phyloP scores from a whole-genome alignment of 768 basidiomycete genomes.

The Gloeophyllum trabeum region DNA sequence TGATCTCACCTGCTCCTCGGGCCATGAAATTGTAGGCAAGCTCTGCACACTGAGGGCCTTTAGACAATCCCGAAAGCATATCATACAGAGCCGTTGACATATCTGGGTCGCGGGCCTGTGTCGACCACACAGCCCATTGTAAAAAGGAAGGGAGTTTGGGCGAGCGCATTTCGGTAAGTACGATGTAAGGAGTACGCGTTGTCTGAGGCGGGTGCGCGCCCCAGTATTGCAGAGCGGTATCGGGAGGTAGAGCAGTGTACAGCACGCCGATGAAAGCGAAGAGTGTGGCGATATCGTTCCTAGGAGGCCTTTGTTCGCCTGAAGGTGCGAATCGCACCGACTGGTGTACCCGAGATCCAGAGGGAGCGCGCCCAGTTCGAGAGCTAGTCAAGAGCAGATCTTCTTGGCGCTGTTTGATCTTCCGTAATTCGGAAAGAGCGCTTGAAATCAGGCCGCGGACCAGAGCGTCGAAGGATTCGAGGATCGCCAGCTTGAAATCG shows the following conservation, averaged over 20 bases:
- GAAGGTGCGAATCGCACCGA: conserved; percentile 19
- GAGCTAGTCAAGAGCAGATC: conserved; percentile 63
- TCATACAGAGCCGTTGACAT: conserved; percentile 79
- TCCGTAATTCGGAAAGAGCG: conserved; percentile 71
- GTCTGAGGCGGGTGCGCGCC: conserved; percentile 39
- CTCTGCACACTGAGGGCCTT: conserved; percentile 78
- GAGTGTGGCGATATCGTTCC: conserved; percentile 78
- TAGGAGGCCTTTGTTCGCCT: conserved; percentile 30
- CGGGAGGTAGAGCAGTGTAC: conserved; percentile 61
- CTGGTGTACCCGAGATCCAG: conserved; percentile 11
- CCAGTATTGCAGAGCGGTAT: conserved; percentile 83
- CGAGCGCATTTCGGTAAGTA: conserved; percentile 46
- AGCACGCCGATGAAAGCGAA: conserved; percentile 78
- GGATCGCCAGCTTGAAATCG: conserved; percentile 42
- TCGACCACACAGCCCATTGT: conserved; percentile 86
- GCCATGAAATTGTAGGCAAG: conserved; percentile 85
- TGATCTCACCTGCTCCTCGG: conserved; percentile 57
- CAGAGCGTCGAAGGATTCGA: conserved; percentile 60
- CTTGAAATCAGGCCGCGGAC: conserved; percentile 63
- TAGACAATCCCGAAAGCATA: conserved; percentile 78
- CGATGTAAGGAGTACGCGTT: conserved; percentile 37
- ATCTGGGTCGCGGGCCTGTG: conserved; percentile 57
- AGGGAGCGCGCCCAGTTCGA: conserved; percentile 50
- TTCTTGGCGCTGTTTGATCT: conserved; percentile 86
- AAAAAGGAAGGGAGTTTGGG: conserved; percentile 66